Conservation (phyloP, 306 rosid genomes). For the Cucumis melo region DNA sequence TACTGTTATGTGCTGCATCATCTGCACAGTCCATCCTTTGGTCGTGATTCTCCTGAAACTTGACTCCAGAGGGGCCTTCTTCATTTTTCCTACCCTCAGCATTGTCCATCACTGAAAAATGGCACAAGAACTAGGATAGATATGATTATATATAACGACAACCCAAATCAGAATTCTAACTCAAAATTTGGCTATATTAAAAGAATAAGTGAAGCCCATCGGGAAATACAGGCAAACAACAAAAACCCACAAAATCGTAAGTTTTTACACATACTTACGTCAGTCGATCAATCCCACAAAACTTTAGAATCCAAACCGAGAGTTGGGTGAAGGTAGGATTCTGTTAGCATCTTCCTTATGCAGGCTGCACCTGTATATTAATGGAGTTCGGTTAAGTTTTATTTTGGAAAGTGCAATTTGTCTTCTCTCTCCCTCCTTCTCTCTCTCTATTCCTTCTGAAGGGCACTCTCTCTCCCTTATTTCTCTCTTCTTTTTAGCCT, state of each 20-base stretch:
- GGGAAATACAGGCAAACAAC: not conserved
- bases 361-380: not conserved
- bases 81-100: constrained; percentile 19
- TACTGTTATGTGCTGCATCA: not conserved
- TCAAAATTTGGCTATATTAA: not conserved
- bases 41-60: constrained; percentile 14
- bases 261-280: not conserved
- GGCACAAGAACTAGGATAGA: not conserved
- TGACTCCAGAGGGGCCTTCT: constrained; percentile 36
- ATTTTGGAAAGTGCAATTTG: constrained; percentile 18
- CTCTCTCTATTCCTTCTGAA: not conserved
- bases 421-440: not conserved
- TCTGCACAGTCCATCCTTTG: constrained; percentile 22
- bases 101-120: constrained; percentile 36
- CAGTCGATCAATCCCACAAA: constrained; percentile 2
- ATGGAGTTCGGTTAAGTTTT: not conserved
- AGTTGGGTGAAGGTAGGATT: constrained; percentile 8
- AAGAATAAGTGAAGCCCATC: not conserved
- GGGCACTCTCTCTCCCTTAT: not conserved
- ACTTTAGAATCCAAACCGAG: not conserved
- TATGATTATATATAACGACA: not conserved
- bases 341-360: constrained; percentile 6
- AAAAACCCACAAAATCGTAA: not conserved
- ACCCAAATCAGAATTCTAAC: not conserved
- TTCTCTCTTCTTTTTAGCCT: not conserved